These are phyloP conservation scores for Perkinsus olseni DNA, from an alignment of 169 alveolate species.

Conservation along the genomic window DNA sequence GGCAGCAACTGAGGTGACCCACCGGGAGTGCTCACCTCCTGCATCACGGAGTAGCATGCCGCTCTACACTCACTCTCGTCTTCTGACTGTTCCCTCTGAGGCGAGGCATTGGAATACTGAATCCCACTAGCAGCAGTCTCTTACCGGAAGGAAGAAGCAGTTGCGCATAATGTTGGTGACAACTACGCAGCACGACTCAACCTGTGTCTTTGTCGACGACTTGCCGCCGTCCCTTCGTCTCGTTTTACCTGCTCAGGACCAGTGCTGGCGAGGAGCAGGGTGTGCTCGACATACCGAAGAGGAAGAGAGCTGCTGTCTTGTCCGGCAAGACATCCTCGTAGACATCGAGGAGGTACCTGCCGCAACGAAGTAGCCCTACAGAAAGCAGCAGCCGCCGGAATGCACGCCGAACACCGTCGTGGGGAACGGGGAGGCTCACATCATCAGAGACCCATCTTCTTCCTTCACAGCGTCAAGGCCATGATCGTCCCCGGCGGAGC, in stretches of 20 bases:
- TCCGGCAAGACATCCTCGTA: conserved; percentile 15
- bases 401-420: not conserved
- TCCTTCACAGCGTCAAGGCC: conserved; percentile 17
- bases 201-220: not conserved
- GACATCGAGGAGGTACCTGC: conserved; percentile 26
- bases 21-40: not conserved
- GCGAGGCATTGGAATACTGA: not conserved
- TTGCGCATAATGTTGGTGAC: conserved; percentile 26
- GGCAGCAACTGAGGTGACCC: not conserved
- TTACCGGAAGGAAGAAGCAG: conserved; percentile 18
- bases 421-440: not conserved
- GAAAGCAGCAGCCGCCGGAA: conserved; percentile 6
- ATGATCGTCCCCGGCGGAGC: conserved; percentile 15
- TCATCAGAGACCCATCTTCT: conserved; percentile 5
- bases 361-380: conserved; percentile 15
- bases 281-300: conserved; percentile 23
- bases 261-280: not conserved
- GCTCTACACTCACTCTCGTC: not conserved
- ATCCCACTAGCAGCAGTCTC: no score
- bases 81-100: not conserved
- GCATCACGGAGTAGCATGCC: not conserved
- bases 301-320: conserved; percentile 14
- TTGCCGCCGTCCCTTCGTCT: not conserved
- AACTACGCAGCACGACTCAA: conserved; percentile 30
- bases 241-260: not conserved